Conservation (phyloP, 192 early-diverging fungal genomes). For the Glomus cerebriforme region DNA sequence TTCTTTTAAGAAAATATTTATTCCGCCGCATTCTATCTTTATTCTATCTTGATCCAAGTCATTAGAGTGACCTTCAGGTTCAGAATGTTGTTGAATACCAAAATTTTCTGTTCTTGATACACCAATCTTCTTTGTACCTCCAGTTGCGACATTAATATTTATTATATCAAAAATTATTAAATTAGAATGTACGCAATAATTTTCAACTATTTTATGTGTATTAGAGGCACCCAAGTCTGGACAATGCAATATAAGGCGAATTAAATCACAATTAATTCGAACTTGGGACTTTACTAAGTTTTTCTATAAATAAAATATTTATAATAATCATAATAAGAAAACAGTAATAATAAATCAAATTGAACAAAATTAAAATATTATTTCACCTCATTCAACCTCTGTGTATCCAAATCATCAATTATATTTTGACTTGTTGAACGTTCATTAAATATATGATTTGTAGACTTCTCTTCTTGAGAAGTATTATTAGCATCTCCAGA, state of each 20-base stretch:
- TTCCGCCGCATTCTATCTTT: conserved; percentile 34
- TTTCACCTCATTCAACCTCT: conserved; percentile 31
- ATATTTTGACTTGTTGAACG: too few relatives aligned
- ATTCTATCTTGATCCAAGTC: conserved; percentile 28
- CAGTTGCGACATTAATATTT: conserved; percentile 9
- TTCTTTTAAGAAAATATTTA: conserved; percentile 9
- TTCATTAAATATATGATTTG: background rate
- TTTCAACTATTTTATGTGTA: background rate
- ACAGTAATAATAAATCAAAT: background rate
- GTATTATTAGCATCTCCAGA: conserved; percentile 20
- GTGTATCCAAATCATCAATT: conserved; percentile 40
- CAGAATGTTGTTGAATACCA: background rate
- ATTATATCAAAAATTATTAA: conserved; percentile 12
- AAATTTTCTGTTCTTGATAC: too few relatives aligned
- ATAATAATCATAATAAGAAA: background rate
- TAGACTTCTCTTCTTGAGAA: background rate
- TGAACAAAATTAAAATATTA: background rate
- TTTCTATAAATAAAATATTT: conserved; percentile 12
- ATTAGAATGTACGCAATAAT: conserved; percentile 20
- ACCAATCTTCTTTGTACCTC: too few relatives aligned
- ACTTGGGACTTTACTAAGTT: background rate
- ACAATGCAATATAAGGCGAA: conserved; percentile 25
- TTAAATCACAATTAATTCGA: background rate
- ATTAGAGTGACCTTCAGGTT: background rate
- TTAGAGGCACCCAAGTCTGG: conserved; percentile 12